Base-by-base conservation (phyloP, 345 rosid species). In the Camelina hispida region DNA sequence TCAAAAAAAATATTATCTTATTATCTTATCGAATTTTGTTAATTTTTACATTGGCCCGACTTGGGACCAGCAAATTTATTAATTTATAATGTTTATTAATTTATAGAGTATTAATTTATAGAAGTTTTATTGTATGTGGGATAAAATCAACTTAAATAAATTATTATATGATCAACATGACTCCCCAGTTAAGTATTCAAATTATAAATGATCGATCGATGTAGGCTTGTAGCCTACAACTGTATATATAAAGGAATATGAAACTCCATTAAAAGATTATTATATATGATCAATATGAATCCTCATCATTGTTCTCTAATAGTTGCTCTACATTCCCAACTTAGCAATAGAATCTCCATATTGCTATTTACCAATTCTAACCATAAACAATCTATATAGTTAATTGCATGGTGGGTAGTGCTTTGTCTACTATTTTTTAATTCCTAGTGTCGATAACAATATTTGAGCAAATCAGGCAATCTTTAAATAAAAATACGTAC, bases 401-500 rank as follows among this genome's bases (percentile, higher is more conserved):
- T 62, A 62, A 72, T 51, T 52, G 55, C 73, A 50, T 50, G 69
- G 68, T 60, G 79, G 48, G 30, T 52, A 52, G 74, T 75, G 79
- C 69, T 75, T 59, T 38, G 67, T 74, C 67, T 42, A 58, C 59
- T 56, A 34, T 5, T 5, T 4, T 28, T 12, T 25, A 43, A 25
- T 17, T 37, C n/a, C n/a, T n/a, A n/a, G n/a, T n/a, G n/a, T n/a
- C n/a, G n/a, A n/a, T n/a, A n/a, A 58, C 13, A 66, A 23, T 66
- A 20, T 57, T 37, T 74, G 66, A 57, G 22, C 43, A 57, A 16
- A 74, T 48, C 67, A 58, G 58, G 23, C n/a, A 48, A 57, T 25
- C 28, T 20, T 12, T n/a, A n/a, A 58, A 67, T 67, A 22, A 42
- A 20, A 51, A 40, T 15, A 56, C n/a, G 10, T 35, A 34, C 35